Percentiles rank a stretch among this genome's conserved stretches.
phyloP scores from a whole-genome alignment of 75 land plant species.

The Sequoiadendron giganteum region DNA sequence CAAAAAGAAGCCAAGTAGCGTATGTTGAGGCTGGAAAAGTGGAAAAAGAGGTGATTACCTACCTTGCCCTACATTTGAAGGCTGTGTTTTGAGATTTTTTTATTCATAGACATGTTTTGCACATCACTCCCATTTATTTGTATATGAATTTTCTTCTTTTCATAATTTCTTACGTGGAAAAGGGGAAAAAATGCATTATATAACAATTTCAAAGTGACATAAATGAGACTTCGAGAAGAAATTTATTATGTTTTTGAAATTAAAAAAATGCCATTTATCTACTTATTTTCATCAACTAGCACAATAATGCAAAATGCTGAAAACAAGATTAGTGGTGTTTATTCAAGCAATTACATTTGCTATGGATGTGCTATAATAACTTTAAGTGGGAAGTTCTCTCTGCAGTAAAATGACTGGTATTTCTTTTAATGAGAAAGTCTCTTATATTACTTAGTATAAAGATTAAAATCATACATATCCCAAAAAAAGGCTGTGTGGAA shows the following conservation, averaged over 20 bases:
- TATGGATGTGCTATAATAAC: not conserved
- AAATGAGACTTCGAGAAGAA: not conserved
- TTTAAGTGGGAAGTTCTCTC: not conserved
- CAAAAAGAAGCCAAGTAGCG: slow-evolving; percentile 48
- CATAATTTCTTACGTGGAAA: not conserved
- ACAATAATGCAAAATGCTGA: not conserved
- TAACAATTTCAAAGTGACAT: not conserved
- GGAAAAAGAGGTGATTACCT: slow-evolving; percentile 62
- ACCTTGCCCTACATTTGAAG: not conserved
- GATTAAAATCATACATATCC: too few relatives aligned
- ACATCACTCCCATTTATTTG: not conserved
- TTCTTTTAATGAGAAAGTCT: too few relatives aligned
- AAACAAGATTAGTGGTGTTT: not conserved
- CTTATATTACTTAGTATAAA: too few relatives aligned
- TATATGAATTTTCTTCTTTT: not conserved
- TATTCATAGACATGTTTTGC: not conserved
- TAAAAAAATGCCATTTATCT: not conserved
- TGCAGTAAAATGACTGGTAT: not conserved
- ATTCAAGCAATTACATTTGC: not conserved
- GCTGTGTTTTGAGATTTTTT: not conserved
- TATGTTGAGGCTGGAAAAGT: slow-evolving; percentile 68
- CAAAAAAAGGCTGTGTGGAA: too few relatives aligned
- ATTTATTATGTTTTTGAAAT: not conserved
- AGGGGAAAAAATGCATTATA: not conserved
- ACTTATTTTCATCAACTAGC: not conserved